Evolutionary conservation across 306 rosid genomes (phyloP).

Genomic region (Inga laurina): DNA sequence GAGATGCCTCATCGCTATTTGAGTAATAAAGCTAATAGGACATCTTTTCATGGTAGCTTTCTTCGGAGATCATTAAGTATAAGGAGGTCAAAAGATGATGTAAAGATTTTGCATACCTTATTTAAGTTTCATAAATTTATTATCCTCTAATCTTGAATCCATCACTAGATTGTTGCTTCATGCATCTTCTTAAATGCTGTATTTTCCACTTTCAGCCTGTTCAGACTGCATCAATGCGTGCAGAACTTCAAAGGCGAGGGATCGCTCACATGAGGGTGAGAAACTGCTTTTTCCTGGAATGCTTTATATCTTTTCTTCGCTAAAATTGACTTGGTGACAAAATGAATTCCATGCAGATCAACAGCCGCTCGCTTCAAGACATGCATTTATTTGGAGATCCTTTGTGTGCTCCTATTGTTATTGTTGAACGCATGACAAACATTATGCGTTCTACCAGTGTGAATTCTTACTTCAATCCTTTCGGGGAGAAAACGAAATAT

Average conservation of each 20-base stretch:
- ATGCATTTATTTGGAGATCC: slow-evolving; percentile 83
- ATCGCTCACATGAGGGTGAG: slow-evolving; percentile 91
- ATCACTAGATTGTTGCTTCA: slow-evolving; percentile 8
- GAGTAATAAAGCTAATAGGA: slow-evolving; percentile 23
- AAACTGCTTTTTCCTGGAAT: slow-evolving; percentile 16
- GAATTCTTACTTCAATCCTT: slow-evolving; percentile 54
- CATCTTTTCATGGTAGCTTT: slow-evolving; percentile 42
- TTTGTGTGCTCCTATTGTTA: slow-evolving; percentile 72
- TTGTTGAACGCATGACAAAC: slow-evolving; percentile 70
- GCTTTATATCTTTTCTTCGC: slow-evolving; percentile 14
- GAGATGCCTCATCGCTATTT: slow-evolving; percentile 77
- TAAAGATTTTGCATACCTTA: slow-evolving; percentile 41
- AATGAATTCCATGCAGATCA: slow-evolving; percentile 65
- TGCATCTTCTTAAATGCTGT: neutral
- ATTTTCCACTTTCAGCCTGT: slow-evolving; percentile 64
- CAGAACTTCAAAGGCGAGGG: slow-evolving; percentile 91
- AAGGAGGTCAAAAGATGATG: slow-evolving; percentile 73
- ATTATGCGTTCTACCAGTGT: slow-evolving; percentile 53
- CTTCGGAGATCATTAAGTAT: slow-evolving; percentile 55
- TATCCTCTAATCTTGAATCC: slow-evolving; percentile 11
- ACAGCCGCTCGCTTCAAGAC: slow-evolving; percentile 85
- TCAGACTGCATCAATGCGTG: slow-evolving; percentile 75
- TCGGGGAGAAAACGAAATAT: slow-evolving; percentile 43
- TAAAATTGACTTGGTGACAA: slow-evolving; percentile 24
- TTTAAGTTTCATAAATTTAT: slow-evolving; percentile 22